Base-by-base conservation (phyloP, 1,284 basidiomycete genomes). In the Cryptococcus neoformans region DNA sequence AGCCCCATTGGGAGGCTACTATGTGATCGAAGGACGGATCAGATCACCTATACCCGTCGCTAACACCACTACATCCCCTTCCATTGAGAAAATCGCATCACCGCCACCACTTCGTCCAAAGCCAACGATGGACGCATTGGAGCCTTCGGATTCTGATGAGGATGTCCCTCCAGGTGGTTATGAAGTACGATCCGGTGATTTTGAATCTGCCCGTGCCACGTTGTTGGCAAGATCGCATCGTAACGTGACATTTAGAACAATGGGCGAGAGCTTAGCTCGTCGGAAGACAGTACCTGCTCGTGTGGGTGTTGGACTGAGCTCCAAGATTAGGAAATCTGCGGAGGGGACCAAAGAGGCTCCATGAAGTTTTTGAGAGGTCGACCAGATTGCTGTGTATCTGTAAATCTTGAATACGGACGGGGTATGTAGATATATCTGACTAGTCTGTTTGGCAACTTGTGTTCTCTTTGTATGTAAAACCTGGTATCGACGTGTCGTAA, bases 141-240 rank as follows among this genome's bases (percentile, higher is more conserved):
- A 69, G 34, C 67, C 69, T 3, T 75, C 73, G 4, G 75, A 77
- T 50, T 78, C 76, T 11, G 76, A 78, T 62, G 76, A 78, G 8
- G 76, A 78, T n/a, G 67, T 66, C 2, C 74, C 76, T 0, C 57
- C 64, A 1, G 73, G 72, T 6, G 74, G 73, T 0, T 78, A 75
- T 48, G 58, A 69, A 44, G 59, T 71, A 2, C 57, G 59, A 3
- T 49, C 56, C 3, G 57, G 57, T 14, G 63, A 67, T 44, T 54
- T 54, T 11, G 59, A 56, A 4, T 45, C 51, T 14, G 39, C 47
- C 17, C 42, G 58, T 14, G 56, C 57, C 12, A 53, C 54, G 10
- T 44, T 57, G 12, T 37, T 56, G 17, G 46, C 57, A 36, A 49
- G 51, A 16, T 45, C 36, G 17, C 38, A 51, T 44, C 16, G 36